Conservation (phyloP, 768 basidiomycete species). For the Termitomyces sp. region DNA sequence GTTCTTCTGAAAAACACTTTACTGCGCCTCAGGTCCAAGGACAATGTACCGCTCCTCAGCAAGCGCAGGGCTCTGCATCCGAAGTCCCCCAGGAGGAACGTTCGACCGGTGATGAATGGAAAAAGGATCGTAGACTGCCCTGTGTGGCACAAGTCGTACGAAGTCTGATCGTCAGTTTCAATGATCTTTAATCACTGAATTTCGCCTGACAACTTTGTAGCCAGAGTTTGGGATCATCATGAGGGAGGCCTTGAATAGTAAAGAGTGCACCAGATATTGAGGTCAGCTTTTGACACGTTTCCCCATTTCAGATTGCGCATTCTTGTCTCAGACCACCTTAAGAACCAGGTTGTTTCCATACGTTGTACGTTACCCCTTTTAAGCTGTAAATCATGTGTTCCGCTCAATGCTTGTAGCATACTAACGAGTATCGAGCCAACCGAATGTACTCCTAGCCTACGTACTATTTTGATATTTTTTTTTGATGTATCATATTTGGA, state of each 20-base stretch:
- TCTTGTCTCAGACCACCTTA: no score
- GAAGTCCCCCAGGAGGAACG: background rate
- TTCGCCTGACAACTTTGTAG: background rate
- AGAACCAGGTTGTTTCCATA: background rate
- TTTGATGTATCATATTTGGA: background rate
- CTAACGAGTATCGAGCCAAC: background rate
- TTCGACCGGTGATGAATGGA: background rate
- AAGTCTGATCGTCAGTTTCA: background rate
- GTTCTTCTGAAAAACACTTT: background rate
- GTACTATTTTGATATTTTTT: background rate
- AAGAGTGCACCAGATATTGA: background rate
- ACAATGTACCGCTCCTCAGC: conserved; percentile 28
- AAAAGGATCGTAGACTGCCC: background rate
- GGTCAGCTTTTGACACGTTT: background rate
- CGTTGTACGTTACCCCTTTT: background rate
- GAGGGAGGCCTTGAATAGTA: background rate
- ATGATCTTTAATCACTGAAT: background rate
- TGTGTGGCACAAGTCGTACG: background rate
- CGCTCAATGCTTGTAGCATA: background rate
- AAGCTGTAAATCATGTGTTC: background rate
- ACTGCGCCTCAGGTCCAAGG: background rate
- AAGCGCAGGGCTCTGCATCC: conserved; percentile 16
- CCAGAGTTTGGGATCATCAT: background rate
- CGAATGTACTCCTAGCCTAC: background rate
- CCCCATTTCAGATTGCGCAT: background rate